These are phyloP conservation scores for Daldinia caldariorum DNA, from an alignment of 495 filamentous ascomycete genomes.

Conservation along the genomic window DNA sequence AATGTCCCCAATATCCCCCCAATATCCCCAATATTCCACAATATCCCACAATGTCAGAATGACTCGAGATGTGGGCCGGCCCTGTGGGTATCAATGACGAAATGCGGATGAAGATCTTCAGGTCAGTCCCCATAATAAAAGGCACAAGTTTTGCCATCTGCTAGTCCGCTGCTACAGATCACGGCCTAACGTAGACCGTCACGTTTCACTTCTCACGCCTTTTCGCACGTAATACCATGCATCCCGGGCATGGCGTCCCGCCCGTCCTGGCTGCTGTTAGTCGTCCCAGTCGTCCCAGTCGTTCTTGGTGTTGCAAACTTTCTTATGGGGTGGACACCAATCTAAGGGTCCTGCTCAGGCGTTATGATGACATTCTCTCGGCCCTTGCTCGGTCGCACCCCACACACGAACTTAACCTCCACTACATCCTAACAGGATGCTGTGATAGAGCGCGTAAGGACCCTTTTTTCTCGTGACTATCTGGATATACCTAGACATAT, in stretches of 20 bases:
- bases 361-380: conserved; percentile 42
- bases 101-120: conserved; percentile 44
- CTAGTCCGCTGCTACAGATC: conserved; percentile 19
- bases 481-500: conserved; percentile 12
- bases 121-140: conserved; percentile 36
- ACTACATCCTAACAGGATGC: conserved; percentile 5
- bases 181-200: conserved; percentile 13
- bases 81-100: conserved; percentile 40
- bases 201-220: conserved; percentile 29
- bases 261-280: neutral
- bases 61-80: conserved; percentile 16
- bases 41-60: neutral
- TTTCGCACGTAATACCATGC: conserved; percentile 29
- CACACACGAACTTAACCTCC: conserved; percentile 22
- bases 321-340: conserved; percentile 22
- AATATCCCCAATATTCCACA: too few relatives aligned
- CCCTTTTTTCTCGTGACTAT: conserved; percentile 26
- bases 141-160: conserved; percentile 33
- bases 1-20: too few relatives aligned
- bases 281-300: neutral
- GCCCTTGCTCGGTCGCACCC: conserved; percentile 42
- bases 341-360: conserved; percentile 20
- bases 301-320: conserved; percentile 13
- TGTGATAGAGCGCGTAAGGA: neutral
- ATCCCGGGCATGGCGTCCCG: conserved; percentile 1